Conservation (phyloP, 805 yeast species). For the Kregervanrija fluxuum region DNA sequence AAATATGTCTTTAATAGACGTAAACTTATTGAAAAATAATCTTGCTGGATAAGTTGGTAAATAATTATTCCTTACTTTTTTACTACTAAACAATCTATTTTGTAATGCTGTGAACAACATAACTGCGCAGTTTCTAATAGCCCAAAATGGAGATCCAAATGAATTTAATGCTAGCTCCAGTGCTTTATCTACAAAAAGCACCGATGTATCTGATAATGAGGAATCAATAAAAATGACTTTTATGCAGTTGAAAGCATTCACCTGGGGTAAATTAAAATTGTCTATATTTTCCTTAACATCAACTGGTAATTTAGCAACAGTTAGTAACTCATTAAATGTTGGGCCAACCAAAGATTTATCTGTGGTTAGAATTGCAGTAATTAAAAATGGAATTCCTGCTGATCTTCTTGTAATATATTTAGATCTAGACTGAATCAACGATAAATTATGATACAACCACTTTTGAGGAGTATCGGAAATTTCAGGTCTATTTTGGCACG, state of each 20-base stretch:
- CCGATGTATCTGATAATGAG: slow-evolving; percentile 45
- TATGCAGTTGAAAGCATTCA: slow-evolving; percentile 86
- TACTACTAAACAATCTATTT: slow-evolving; percentile 68
- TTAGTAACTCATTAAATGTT: slow-evolving; percentile 46
- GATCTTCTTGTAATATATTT: slow-evolving; percentile 83
- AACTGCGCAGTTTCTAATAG: slow-evolving; percentile 84
- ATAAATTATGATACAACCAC: slow-evolving; percentile 59
- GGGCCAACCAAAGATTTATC: slow-evolving; percentile 33
- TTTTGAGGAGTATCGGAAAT: slow-evolving; percentile 32
- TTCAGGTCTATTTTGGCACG: slow-evolving; percentile 36
- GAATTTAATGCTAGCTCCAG: slow-evolving; percentile 53
- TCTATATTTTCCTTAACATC: slow-evolving; percentile 32
- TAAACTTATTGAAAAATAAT: slow-evolving; percentile 62
- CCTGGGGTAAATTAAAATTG: slow-evolving; percentile 78
- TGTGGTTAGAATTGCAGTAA: slow-evolving; percentile 67
- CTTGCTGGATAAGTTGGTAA: slow-evolving; percentile 34
- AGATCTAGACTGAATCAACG: slow-evolving; percentile 36
- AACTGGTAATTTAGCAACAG: slow-evolving; percentile 48
- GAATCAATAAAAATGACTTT: slow-evolving; percentile 69
- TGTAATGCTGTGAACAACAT: slow-evolving; percentile 88
- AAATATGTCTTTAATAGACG: slow-evolving; percentile 44
- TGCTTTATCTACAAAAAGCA: slow-evolving; percentile 47
- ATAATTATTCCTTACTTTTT: slow-evolving; percentile 27
- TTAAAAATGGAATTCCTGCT: slow-evolving; percentile 81
- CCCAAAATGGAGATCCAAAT: slow-evolving; percentile 70